A percentile compares a stretch with the other conserved stretches of the same genome.
phyloP scores from a whole-genome alignment of 148 eudicot species.

The Simmondsia chinensis region DNA sequence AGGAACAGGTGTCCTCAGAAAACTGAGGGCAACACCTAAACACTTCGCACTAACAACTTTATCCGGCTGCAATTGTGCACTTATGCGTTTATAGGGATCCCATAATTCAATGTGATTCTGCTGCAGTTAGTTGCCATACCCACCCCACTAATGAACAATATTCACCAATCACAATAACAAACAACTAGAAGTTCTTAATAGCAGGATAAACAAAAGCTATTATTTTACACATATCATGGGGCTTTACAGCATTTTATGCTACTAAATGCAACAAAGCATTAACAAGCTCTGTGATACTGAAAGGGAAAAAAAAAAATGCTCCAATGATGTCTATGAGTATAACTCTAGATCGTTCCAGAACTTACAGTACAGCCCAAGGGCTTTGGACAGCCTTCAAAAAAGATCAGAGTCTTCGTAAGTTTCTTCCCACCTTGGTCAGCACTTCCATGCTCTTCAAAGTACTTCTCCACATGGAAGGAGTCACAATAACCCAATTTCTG shows the following conservation, averaged over 20 bases:
- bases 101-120: no score
- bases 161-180: no score
- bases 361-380: conserved; percentile 97
- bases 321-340: neutral
- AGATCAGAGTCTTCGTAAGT: conserved; percentile 87
- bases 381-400: conserved; percentile 94
- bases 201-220: neutral
- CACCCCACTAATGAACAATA: no score
- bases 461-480: conserved; percentile 68
- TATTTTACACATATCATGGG: neutral
- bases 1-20: no score
- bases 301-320: neutral
- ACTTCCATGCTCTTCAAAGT: conserved; percentile 81
- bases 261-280: no score
- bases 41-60: no score
- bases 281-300: no score
- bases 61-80: no score
- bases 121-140: no score
- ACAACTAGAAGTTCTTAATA: neutral
- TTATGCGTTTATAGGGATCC: no score
- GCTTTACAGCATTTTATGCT: no score
- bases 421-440: conserved; percentile 88
- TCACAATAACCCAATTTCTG: conserved; percentile 71
- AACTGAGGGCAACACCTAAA: no score
- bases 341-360: conserved; percentile 1